These are phyloP conservation scores for Turritis glabra DNA, from an alignment of 345 rosid genomes.

Conservation along the genomic window DNA sequence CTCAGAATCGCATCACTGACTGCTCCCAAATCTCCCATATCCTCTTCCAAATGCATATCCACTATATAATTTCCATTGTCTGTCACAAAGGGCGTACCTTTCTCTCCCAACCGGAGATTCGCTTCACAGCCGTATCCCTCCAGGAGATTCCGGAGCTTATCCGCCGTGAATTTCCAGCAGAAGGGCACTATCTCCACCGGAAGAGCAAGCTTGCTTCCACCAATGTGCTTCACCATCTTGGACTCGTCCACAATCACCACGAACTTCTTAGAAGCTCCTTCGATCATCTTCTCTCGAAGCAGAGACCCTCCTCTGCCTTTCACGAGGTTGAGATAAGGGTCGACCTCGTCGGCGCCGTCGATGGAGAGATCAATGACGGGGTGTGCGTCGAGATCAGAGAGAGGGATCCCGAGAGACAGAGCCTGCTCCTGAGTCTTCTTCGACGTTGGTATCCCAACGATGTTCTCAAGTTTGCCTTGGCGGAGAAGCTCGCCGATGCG, in stretches of 20 bases:
- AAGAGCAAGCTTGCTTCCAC: slow-evolving; percentile 76
- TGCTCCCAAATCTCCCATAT: slow-evolving; percentile 71
- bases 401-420: slow-evolving; percentile 72
- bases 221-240: slow-evolving; percentile 61
- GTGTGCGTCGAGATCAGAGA: slow-evolving; percentile 74
- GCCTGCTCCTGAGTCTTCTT: slow-evolving; percentile 78
- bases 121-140: slow-evolving; percentile 63
- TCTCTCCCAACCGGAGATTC: slow-evolving; percentile 40
- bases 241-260: slow-evolving; percentile 76
- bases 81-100: slow-evolving; percentile 60
- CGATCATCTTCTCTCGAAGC: slow-evolving; percentile 92
- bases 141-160: slow-evolving; percentile 53
- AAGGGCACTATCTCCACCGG: slow-evolving; percentile 87
- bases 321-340: slow-evolving; percentile 70
- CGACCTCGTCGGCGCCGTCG: slow-evolving; percentile 99
- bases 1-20: slow-evolving; percentile 75
- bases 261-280: slow-evolving; percentile 74
- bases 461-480: slow-evolving; percentile 66
- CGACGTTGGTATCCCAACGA: slow-evolving; percentile 87
- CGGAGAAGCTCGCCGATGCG: slow-evolving; percentile 78
- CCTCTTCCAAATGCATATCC: slow-evolving; percentile 69
- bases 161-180: slow-evolving; percentile 74
- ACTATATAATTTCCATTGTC: slow-evolving; percentile 86
- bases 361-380: slow-evolving; percentile 79
- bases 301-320: slow-evolving; percentile 95